phyloP scores from a whole-genome alignment of 2,329 filamentous ascomycete genomes.

The Aspergillus ochraceus region DNA sequence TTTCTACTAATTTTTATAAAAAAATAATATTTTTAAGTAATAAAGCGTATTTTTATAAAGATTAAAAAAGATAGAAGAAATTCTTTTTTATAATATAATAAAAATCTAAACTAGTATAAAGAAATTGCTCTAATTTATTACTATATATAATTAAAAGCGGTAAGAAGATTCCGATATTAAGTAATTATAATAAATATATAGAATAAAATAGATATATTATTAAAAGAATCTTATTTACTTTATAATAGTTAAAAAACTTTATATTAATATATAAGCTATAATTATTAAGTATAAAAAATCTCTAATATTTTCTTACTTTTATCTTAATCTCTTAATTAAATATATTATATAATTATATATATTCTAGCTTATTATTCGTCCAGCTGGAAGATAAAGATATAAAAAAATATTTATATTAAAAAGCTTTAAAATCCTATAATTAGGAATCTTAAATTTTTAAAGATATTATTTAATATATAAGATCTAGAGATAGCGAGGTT shows the following conservation, averaged over 20 bases:
- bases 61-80: no score
- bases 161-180: conserved; percentile 9
- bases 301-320: background rate
- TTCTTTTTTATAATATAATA: no score
- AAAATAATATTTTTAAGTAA: no score
- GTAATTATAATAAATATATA: conserved; percentile 5
- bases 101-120: background rate
- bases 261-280: conserved; percentile 11
- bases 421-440: no score
- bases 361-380: no score
- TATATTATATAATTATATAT: background rate
- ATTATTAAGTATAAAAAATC: conserved; percentile 9
- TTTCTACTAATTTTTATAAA: no score
- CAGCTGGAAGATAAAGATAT: no score
- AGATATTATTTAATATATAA: no score
- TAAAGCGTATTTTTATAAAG: no score
- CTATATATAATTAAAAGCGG: conserved; percentile 1
- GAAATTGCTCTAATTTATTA: conserved; percentile 2
- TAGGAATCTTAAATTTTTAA: no score
- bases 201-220: conserved; percentile 6
- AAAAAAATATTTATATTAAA: no score
- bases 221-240: conserved; percentile 9
- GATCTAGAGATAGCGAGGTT: no score
- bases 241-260: conserved; percentile 8
- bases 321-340: conserved; percentile 6